Base-by-base conservation (phyloP, 768 basidiomycete species). In the Dictyophora rubrovolvata region DNA sequence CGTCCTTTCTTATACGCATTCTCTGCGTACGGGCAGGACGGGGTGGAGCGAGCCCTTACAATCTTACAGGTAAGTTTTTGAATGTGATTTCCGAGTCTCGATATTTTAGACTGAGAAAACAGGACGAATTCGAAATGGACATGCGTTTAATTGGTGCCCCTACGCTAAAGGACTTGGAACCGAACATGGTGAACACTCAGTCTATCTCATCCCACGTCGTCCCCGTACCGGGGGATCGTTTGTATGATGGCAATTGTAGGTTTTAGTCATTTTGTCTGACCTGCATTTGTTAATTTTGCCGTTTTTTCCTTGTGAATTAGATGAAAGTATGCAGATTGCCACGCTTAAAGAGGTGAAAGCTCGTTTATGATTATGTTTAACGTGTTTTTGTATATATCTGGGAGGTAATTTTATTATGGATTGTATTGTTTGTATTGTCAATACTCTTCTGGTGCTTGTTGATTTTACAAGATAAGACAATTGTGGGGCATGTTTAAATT, bases 51-150 rank as follows among this genome's bases (percentile, higher is more conserved):
- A 63, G 89, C 90, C 0, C 66, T 96, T 55, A 80, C 89, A 65
- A 89, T 95, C 54, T 70, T 94, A 50, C 78, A 79, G 63, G 89
- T 87, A 65, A 59, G 80, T 49, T 53, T 54, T 3, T 28, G 28
- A 28, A 28, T 28, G 28, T 3, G 28, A 3, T 28, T 28, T 28
- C 2, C 2, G 28, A 68, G 71, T 48, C 71, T 22, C 3, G 33
- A 34, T 48, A 57, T 18, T 20, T 64, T 21, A 48, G 14, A 7
- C 61, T 9, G 2, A 12, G 1, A n/a, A 17, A 28, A 23, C 67
- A 97, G 92, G 91, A 94, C 64, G 95, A 99, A 70, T 92, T 99
- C 65, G 91, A 94, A 75, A 97, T 98, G 95, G 93, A 95, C 72
- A 80, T 97, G 81, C 86, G 94, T 16, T 76, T 98, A 1, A 72